Conservation (phyloP, 345 rosid genomes). For the Brassica rapa region DNA sequence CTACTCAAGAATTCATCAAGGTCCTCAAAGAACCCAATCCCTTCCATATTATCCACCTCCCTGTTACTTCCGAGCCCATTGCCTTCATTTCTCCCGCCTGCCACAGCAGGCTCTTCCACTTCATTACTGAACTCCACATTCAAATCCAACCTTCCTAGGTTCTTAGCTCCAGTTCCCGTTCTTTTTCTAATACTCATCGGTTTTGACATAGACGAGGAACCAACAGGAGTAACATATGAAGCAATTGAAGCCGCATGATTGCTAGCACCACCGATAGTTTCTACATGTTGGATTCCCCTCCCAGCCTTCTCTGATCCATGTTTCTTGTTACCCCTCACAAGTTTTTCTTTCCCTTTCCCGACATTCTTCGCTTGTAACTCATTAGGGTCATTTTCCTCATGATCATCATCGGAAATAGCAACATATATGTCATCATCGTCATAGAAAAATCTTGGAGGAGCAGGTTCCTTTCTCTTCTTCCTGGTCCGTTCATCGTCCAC, state of each 20-base stretch:
- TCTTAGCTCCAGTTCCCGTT: constrained; percentile 55
- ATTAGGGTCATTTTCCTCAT: constrained; percentile 50
- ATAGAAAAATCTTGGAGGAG: constrained; percentile 43
- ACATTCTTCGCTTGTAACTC: constrained; percentile 40
- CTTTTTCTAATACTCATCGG: constrained; percentile 54
- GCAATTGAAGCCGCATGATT: constrained; percentile 15
- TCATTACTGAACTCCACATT: constrained; percentile 96
- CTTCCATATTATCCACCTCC: constrained; percentile 80
- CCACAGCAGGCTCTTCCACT: constrained; percentile 60
- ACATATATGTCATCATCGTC: constrained; percentile 59
- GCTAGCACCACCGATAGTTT: constrained; percentile 20
- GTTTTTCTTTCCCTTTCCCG: constrained; percentile 49
- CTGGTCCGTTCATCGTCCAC: constrained; percentile 12
- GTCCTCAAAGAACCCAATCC: constrained; percentile 84
- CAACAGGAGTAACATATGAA: constrained; percentile 27
- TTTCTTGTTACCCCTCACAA: constrained; percentile 46
- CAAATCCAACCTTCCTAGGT: constrained; percentile 82
- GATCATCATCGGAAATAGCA: constrained; percentile 59
- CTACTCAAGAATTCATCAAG: constrained; percentile 95
- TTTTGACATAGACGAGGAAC: constrained; percentile 39
- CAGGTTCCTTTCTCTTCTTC: constrained; percentile 29
- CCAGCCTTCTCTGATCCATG: constrained; percentile 43
- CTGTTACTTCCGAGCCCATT: constrained; percentile 52
- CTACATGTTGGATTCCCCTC: constrained; percentile 42
- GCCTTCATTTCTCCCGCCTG: constrained; percentile 45